These are phyloP conservation scores for Neoarthrinium moseri DNA, from an alignment of 2,329 filamentous ascomycete genomes.

Conservation along the genomic window DNA sequence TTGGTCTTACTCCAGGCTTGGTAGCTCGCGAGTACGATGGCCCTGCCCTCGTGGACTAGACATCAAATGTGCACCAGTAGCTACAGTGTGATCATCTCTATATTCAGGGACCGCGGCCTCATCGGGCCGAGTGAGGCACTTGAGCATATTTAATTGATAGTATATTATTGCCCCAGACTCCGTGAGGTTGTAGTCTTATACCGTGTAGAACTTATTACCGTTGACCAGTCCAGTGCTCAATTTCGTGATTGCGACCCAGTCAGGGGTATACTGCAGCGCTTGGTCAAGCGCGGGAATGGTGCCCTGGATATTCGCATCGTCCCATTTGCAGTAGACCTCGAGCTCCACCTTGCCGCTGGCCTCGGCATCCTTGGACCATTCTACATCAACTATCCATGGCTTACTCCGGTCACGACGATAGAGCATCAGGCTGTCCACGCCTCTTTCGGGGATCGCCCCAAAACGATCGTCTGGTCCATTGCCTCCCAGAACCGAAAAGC, in stretches of 20 bases:
- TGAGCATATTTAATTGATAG: no score
- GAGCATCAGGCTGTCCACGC: slow-evolving; percentile 68
- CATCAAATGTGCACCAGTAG: no score
- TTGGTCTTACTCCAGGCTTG: no score
- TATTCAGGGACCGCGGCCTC: no score
- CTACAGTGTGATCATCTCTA: no score
- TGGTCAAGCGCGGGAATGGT: slow-evolving; percentile 82
- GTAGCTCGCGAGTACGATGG: no score
- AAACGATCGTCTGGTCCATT: slow-evolving; percentile 41
- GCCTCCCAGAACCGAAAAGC: slow-evolving; percentile 58
- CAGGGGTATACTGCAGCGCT: slow-evolving; percentile 70
- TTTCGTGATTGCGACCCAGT: slow-evolving; percentile 66
- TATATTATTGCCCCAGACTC: no score
- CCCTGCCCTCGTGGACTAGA: no score
- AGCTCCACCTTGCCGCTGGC: slow-evolving; percentile 50
- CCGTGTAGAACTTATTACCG: slow-evolving; percentile 5
- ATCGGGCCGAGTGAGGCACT: no score
- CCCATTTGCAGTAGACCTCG: slow-evolving; percentile 78
- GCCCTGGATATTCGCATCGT: slow-evolving; percentile 47
- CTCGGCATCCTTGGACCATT: slow-evolving; percentile 42
- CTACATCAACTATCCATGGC: slow-evolving; percentile 68
- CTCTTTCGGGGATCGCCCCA: slow-evolving; percentile 40
- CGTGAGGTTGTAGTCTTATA: no score
- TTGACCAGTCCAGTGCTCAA: slow-evolving; percentile 1
- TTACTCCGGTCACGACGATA: slow-evolving; percentile 81